Conservation (phyloP, 2,329 filamentous ascomycete genomes). For the Pseudocercospora cruenta region DNA sequence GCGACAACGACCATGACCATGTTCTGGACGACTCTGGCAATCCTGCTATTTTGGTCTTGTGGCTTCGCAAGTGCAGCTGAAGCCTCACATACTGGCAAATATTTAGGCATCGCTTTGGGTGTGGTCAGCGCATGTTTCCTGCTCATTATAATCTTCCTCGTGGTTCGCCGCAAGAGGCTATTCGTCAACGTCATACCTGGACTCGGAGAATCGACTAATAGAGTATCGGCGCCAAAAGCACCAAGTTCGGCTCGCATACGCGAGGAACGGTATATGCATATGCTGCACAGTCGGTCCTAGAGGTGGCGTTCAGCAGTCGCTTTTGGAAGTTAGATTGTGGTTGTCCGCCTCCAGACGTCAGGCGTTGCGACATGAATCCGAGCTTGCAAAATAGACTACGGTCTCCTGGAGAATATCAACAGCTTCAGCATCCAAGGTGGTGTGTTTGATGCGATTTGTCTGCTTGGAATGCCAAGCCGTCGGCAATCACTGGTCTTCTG, state of each 20-base stretch:
- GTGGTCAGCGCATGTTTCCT: conserved; percentile 11
- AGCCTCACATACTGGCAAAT: conserved; percentile 2
- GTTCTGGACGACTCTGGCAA: background rate
- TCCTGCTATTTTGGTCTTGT: background rate
- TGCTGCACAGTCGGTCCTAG: background rate
- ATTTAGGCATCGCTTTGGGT: conserved; percentile 12
- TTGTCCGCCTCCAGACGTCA: background rate
- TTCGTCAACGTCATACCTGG: conserved; percentile 13
- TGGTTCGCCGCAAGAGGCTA: conserved; percentile 8
- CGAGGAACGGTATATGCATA: conserved; percentile 2
- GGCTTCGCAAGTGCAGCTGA: background rate
- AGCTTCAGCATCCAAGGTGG: too few species aligned
- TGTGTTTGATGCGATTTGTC: too few species aligned
- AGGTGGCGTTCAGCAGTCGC: background rate
- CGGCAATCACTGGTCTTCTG: too few species aligned
- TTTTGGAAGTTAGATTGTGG: background rate
- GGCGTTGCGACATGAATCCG: too few species aligned
- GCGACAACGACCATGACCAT: background rate
- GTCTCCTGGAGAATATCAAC: too few species aligned
- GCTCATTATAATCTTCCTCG: conserved; percentile 8
- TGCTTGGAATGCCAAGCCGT: too few species aligned
- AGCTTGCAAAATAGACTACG: too few species aligned
- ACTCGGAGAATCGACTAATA: conserved; percentile 2
- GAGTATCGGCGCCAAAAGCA: background rate
- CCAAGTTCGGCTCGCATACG: background rate